Evolutionary conservation across 495 filamentous ascomycete species (phyloP), one percentile per base, ranked within the genome.

Genomic region (Melanomma pulvis-pyrius): DNA sequence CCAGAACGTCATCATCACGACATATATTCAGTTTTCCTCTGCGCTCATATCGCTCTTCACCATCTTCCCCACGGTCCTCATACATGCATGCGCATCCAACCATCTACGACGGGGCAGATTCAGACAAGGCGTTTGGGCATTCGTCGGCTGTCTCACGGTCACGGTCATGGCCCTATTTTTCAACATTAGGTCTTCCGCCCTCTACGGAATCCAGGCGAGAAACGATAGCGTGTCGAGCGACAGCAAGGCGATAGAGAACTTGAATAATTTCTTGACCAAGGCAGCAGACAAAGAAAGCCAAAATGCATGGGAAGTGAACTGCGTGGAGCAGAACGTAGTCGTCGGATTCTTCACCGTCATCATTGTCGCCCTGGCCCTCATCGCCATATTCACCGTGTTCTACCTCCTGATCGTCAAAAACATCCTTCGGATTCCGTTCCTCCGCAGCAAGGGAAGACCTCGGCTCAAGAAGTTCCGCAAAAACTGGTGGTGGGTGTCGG

Each of bases 61-160:
- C 30, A 41, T 57, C 19, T 17, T 57, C 9, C 53, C 53, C 6
- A 39, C 53, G 4, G 5, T 57, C 2, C 8, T 57, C 2, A 19
- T 57, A 22, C 53, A 57, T 19, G 15, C 26, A 7, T 57, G 28
- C 22, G 53, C 53, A 22, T 57, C 53, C 25, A 39, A 57, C 28
- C 24, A 22, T 29, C 30, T 57, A 13, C 53, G 53, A 6, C 26
- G 53, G 53, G 22, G 12, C 4, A 32, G 26, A 26, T 34, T 19
- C 19, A 15, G 53, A 57, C 12, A 17, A 11, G 22, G 12, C 26
- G 53, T 57, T 11, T 57, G 53, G 53, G 7, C 3, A 3, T 34
- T 57, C 28, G 29, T 57, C 11, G 30, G 19, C 19, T 17, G 19
- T 39, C 53, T 57, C 30, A 24, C 53, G 7, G 21, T 34, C 53